These are phyloP conservation scores for Volvox carteri DNA, from an alignment of 163 green algal species.

Conservation along the genomic window DNA sequence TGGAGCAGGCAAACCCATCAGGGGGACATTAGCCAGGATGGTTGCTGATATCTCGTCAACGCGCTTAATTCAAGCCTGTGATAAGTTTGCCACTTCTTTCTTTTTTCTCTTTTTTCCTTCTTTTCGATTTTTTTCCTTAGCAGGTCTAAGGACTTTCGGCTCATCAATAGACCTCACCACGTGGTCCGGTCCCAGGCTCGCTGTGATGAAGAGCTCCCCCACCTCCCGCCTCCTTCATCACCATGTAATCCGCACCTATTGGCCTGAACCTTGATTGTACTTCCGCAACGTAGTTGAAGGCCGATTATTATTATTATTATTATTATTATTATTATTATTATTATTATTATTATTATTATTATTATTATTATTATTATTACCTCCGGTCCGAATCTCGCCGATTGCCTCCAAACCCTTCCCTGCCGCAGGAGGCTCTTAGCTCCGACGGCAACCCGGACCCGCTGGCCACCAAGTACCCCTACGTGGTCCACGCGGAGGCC, in stretches of 20 bases:
- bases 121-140: too few species aligned
- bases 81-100: neutral
- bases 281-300: neutral
- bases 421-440: neutral
- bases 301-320: neutral
- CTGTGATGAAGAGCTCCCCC: too few species aligned
- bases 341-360: neutral
- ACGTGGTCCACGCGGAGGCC: constrained; percentile 95
- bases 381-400: neutral
- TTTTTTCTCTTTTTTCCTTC: too few species aligned
- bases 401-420: neutral
- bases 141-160: too few species aligned
- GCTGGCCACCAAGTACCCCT: constrained; percentile 95
- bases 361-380: neutral
- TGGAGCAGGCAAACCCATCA: neutral
- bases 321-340: neutral
- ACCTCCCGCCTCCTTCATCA: too few species aligned
- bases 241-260: too few species aligned
- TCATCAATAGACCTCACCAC: too few species aligned
- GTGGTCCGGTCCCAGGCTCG: too few species aligned
- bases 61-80: neutral
- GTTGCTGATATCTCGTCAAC: neutral
- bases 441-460: constrained; percentile 53
- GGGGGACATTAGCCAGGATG: neutral
- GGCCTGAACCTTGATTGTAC: neutral